phyloP scores from a whole-genome alignment of 2,329 filamentous ascomycete genomes.

The Fusarium praegraminearum region DNA sequence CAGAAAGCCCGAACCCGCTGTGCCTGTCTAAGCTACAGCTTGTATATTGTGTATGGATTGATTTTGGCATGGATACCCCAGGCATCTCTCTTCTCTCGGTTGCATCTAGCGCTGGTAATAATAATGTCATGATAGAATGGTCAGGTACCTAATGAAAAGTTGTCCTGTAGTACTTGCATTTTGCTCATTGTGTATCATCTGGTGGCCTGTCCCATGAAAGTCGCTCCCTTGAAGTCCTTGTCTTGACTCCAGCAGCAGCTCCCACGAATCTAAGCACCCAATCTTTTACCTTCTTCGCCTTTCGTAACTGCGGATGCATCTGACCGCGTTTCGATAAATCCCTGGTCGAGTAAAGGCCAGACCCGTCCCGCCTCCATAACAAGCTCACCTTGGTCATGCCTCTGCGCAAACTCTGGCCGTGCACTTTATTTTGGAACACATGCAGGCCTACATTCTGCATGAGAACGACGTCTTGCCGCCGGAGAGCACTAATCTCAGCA shows the following conservation, averaged over 20 bases:
- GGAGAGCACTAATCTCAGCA: constrained; percentile 60
- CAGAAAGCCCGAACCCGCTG: constrained; percentile 45
- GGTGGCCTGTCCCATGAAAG: constrained; percentile 57
- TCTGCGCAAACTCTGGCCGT: constrained; percentile 83
- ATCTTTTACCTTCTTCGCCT: constrained; percentile 74
- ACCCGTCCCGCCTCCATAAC: constrained; percentile 65
- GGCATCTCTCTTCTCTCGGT: constrained; percentile 41
- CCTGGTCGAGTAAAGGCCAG: constrained; percentile 67
- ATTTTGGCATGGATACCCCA: constrained; percentile 46
- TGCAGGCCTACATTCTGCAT: constrained; percentile 83
- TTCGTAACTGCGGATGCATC: constrained; percentile 67
- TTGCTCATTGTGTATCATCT: constrained; percentile 55
- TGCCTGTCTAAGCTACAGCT: constrained; percentile 37
- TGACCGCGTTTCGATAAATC: constrained; percentile 56
- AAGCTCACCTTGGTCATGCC: constrained; percentile 77
- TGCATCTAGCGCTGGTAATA: constrained; percentile 30
- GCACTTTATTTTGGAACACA: constrained; percentile 80
- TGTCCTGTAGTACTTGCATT: not conserved
- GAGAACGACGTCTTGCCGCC: constrained; percentile 81
- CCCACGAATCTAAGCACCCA: constrained; percentile 82
- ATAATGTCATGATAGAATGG: constrained; percentile 21
- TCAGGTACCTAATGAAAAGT: constrained; percentile 11
- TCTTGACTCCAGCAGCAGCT: constrained; percentile 44
- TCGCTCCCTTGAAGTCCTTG: constrained; percentile 23
- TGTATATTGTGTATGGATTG: constrained; percentile 17